Evolutionary conservation across 2,329 filamentous ascomycete species (phyloP), one percentile per base, ranked within the genome.

Genomic region (Aspergillus aculeatinus): DNA sequence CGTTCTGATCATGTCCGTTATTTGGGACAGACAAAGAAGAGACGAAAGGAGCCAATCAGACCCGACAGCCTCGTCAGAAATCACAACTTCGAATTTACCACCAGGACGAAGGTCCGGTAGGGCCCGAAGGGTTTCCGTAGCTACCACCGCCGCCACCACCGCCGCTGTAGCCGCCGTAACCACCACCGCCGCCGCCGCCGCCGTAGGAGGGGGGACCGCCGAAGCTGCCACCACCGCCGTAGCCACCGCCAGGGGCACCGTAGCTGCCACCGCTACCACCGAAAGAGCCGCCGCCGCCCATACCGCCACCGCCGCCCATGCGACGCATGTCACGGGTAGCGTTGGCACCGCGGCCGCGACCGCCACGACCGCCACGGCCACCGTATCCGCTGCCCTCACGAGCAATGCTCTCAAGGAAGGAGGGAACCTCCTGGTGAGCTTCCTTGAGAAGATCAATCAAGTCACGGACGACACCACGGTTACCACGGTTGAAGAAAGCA

Each of bases 401-500:
- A 71, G 95, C 94, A 79, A 99, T 96, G 74, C 90, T 96, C 85
- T 99, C 95, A 62, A 99, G 85, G 87, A 98, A 99, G 51, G 85
- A 76, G 33, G 95, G 95, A 64, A 98, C 87, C 74, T 99, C 95
- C 79, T 99, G 95, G 82, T 99, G 96, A 68, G 95, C 95, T 79
- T 99, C 95, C 85, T 98, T 98, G 68, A 99, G 86, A 29, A 99
- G 87, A n/a, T 99, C 95, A 70, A 99, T 86, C 63, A 99, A 87
- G 71, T 98, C 95, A 68, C 95, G 90, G 66, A 98, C 95, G 69
- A 99, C 92, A 80, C 95, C 95, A 72, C 95, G 92, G 85, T 99
- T 99, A 74, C 94, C 94, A 75, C 95, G 94, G 87, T 99, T 99
- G 89, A 99, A 98, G 86, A 99, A 99, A 59, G 95, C 95, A 70